A percentile compares a stretch with the other conserved stretches of the same genome.
phyloP scores from a whole-genome alignment of 371 early-diverging fungal genomes.

The Zancudomyces culisetae region DNA sequence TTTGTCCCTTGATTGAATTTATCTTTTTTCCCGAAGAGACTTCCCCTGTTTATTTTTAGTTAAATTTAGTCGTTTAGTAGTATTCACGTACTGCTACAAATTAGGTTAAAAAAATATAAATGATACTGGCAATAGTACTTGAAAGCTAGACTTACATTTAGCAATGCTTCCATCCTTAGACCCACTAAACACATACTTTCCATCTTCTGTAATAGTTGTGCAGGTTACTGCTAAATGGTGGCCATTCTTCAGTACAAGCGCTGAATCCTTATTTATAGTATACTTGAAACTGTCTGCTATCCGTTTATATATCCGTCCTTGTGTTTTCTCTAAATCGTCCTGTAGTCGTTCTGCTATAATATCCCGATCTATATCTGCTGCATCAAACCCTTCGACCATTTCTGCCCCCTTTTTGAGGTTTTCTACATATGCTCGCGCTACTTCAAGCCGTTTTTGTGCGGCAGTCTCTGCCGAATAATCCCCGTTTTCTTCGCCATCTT shows the following conservation, averaged over 20 bases:
- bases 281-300: conserved; percentile 25
- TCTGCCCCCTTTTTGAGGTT: conserved; percentile 44
- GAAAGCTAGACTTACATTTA: conserved; percentile 39
- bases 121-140: conserved; percentile 1
- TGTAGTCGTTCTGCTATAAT: conserved; percentile 72
- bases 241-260: conserved; percentile 28
- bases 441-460: conserved; percentile 74
- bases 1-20: conserved; percentile 8
- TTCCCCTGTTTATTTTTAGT: conserved; percentile 29
- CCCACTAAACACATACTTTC: conserved; percentile 54
- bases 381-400: conserved; percentile 47
- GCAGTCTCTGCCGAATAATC: conserved; percentile 46
- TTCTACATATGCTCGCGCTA: conserved; percentile 77
- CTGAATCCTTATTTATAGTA: conserved; percentile 21
- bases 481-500: too few relatives aligned
- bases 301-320: conserved; percentile 6
- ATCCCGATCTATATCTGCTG: conserved; percentile 79
- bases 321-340: conserved; percentile 39
- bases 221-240: conserved; percentile 63
- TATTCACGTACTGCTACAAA: background rate
- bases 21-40: conserved; percentile 28
- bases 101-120: background rate
- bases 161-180: conserved; percentile 77
- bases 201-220: conserved; percentile 47
- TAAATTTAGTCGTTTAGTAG: background rate